phyloP scores from a whole-genome alignment of 345 rosid species.

The Litchi chinensis region DNA sequence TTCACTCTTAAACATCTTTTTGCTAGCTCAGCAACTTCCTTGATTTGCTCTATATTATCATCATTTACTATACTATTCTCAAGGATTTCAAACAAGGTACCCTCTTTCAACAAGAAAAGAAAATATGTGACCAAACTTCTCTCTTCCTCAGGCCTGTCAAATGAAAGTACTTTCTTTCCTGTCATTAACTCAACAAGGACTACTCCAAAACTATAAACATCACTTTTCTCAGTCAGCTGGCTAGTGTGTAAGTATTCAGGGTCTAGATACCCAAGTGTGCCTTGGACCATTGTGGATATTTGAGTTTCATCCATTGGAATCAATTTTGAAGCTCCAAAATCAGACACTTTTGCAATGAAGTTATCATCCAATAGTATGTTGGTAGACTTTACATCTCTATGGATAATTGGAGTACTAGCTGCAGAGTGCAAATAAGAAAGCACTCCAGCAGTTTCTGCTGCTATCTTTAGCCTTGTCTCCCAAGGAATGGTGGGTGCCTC shows the following conservation, averaged over 20 bases:
- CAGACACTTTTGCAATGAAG: conserved; percentile 47
- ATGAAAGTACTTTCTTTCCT: conserved; percentile 30
- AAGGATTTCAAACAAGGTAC: conserved; percentile 20
- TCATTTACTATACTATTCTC: conserved; percentile 18
- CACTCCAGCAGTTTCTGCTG: conserved; percentile 36
- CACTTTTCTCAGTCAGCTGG: conserved; percentile 48
- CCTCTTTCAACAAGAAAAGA: conserved; percentile 21
- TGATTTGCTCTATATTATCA: conserved; percentile 12
- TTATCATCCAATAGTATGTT: conserved; percentile 46
- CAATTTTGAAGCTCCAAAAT: conserved; percentile 51
- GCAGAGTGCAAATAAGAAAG: conserved; percentile 48
- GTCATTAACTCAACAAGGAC: conserved; percentile 44
- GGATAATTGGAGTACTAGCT: conserved; percentile 46
- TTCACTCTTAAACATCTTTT: conserved; percentile 22
- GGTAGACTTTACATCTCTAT: conserved; percentile 49
- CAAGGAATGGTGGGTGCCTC: conserved; percentile 23
- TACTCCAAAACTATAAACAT: conserved; percentile 55
- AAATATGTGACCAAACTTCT: conserved; percentile 36
- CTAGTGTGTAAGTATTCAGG: conserved; percentile 42
- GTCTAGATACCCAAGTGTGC: conserved; percentile 46
- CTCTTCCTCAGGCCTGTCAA: conserved; percentile 24
- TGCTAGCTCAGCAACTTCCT: conserved; percentile 19
- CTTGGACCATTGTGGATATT: conserved; percentile 48
- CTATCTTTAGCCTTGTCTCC: conserved; percentile 40
- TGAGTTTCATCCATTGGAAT: conserved; percentile 39